These are phyloP conservation scores for Excoecaria cochinchinensis DNA, from an alignment of 345 rosid genomes.

Conservation along the genomic window DNA sequence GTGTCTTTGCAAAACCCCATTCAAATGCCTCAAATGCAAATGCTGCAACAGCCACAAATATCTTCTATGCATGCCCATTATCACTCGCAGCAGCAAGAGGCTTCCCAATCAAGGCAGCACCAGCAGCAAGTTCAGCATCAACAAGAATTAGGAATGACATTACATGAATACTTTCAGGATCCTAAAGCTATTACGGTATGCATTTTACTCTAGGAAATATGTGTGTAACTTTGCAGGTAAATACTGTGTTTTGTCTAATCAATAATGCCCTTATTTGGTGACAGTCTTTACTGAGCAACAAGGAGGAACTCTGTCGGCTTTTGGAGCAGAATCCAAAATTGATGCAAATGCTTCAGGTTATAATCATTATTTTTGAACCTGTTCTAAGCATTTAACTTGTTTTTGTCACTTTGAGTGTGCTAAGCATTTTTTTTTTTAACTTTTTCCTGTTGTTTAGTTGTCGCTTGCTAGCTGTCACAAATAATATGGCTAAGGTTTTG, in stretches of 20 bases:
- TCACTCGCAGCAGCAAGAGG: slow-evolving; percentile 72
- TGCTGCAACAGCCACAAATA: slow-evolving; percentile 65
- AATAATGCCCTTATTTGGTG: slow-evolving; percentile 17
- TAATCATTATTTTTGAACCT: neutral
- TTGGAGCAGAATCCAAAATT: slow-evolving; percentile 94
- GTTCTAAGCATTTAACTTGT: neutral
- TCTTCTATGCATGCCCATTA: slow-evolving; percentile 54
- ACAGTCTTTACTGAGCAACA: slow-evolving; percentile 87
- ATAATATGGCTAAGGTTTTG: neutral
- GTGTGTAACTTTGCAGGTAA: neutral
- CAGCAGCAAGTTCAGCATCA: slow-evolving; percentile 56
- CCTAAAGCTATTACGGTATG: slow-evolving; percentile 94
- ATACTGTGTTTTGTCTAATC: slow-evolving; percentile 17
- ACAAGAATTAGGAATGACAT: slow-evolving; percentile 77
- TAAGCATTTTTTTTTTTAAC: neutral
- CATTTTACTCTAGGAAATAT: neutral
- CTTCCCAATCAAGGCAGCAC: slow-evolving; percentile 58
- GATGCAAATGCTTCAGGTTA: slow-evolving; percentile 99
- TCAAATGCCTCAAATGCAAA: slow-evolving; percentile 68
- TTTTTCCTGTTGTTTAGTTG: neutral
- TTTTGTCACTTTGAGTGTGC: neutral
- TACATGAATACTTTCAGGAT: slow-evolving; percentile 83
- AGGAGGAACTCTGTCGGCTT: slow-evolving; percentile 93
- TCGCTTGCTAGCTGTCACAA: neutral
- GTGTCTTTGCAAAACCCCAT: slow-evolving; percentile 50